Percentiles rank a stretch among this genome's conserved stretches.
phyloP scores from a whole-genome alignment of 1,139 yeast genomes.

The Hemisphaericaspora subhashii region DNA sequence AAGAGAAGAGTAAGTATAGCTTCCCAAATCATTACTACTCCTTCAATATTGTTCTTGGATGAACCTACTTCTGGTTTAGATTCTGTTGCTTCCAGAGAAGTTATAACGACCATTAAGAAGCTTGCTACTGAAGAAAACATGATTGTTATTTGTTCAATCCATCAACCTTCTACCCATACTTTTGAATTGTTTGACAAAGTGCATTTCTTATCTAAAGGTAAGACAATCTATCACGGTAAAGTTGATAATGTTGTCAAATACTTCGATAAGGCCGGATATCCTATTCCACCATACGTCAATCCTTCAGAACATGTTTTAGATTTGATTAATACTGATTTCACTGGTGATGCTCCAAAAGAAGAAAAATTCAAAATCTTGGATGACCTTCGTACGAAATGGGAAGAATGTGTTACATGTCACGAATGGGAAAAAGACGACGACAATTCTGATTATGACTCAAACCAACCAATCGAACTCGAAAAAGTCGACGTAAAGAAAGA shows the following conservation, averaged over 20 bases:
- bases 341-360: constrained; percentile 6
- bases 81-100: constrained; percentile 39
- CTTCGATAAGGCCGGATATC: constrained; percentile 19
- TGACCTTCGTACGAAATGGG: constrained; percentile 11
- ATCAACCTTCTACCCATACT: constrained; percentile 37
- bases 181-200: constrained; percentile 32
- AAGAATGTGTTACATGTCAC: neutral
- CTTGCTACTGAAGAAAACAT: constrained; percentile 26
- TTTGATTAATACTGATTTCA: constrained; percentile 32
- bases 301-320: constrained; percentile 37
- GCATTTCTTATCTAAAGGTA: constrained; percentile 28
- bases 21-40: constrained; percentile 25
- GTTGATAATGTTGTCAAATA: constrained; percentile 16
- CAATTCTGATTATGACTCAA: neutral
- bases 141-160: constrained; percentile 35
- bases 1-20: constrained; percentile 28
- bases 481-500: constrained; percentile 5
- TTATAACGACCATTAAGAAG: constrained; percentile 23
- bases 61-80: constrained; percentile 92
- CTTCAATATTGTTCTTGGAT: constrained; percentile 57
- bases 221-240: constrained; percentile 19
- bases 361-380: constrained; percentile 6
- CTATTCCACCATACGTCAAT: constrained; percentile 21
- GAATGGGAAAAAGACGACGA: constrained; percentile 2
- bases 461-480: constrained; percentile 1